Evolutionary conservation across 768 basidiomycete genomes (phyloP).

Genomic region (Boletus sensibilis): DNA sequence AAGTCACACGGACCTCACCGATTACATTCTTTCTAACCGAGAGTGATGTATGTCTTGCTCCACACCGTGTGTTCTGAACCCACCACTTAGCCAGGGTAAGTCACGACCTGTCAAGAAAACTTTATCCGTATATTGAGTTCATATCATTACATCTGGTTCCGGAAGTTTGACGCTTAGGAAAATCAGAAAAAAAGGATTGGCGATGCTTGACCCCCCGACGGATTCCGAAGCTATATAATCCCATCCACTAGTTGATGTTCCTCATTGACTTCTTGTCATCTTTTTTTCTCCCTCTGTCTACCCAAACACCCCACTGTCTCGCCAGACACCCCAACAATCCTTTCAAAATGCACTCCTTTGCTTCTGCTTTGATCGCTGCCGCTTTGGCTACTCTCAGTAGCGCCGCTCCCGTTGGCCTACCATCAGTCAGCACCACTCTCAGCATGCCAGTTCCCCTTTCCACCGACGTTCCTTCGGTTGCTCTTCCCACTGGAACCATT

Average conservation of each 20-base stretch:
- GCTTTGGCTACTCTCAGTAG: constrained; percentile 31
- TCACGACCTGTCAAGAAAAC: constrained; percentile 4
- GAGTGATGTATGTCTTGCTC: constrained; percentile 6
- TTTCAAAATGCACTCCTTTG: constrained; percentile 39
- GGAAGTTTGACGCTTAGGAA: background rate
- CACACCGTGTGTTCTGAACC: constrained; percentile 12
- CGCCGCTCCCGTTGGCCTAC: constrained; percentile 18
- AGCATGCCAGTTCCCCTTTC: background rate
- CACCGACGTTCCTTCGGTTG: no score
- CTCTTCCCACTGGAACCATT: background rate
- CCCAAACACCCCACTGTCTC: constrained; percentile 1
- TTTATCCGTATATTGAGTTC: background rate
- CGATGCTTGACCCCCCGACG: background rate
- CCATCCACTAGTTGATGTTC: background rate
- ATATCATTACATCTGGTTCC: constrained; percentile 9
- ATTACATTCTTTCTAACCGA: background rate
- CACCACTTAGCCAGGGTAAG: constrained; percentile 8
- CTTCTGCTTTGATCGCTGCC: constrained; percentile 25
- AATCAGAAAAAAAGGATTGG: background rate
- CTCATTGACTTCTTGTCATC: constrained; percentile 21
- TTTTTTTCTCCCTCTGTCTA: constrained; percentile 7
- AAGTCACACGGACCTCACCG: background rate
- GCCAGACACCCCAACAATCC: constrained; percentile 29
- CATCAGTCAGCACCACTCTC: background rate
- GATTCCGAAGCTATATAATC: constrained; percentile 20